phyloP scores from a whole-genome alignment of 352 stramenopile species.

The Achlya hypogyna region DNA sequence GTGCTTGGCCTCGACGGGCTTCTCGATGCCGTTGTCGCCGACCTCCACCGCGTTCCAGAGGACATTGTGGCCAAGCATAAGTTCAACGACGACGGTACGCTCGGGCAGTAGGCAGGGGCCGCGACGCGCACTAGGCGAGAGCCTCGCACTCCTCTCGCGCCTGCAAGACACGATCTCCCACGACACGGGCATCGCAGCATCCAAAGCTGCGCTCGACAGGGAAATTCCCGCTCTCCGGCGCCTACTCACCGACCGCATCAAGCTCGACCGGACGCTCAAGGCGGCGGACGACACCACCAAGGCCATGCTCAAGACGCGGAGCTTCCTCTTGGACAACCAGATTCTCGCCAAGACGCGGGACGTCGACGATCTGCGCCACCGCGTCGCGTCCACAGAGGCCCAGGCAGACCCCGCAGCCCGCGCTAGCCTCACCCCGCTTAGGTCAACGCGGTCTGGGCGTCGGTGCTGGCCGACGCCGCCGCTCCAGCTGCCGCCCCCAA shows the following conservation, averaged over 20 bases:
- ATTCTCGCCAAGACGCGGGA: constrained; percentile 54
- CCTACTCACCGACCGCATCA: constrained; percentile 53
- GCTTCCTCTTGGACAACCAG: constrained; percentile 47
- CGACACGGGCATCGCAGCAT: constrained; percentile 46
- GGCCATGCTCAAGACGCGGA: constrained; percentile 30
- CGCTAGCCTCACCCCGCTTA: background rate
- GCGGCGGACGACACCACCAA: constrained; percentile 30
- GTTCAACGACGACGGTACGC: constrained; percentile 63
- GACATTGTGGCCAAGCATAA: constrained; percentile 76
- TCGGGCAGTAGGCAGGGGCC: no score
- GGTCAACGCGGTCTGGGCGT: constrained; percentile 15
- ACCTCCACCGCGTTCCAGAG: constrained; percentile 45
- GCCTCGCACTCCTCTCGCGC: constrained; percentile 48
- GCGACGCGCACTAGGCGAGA: constrained; percentile 37
- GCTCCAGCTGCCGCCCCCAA: background rate
- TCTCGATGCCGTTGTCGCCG: constrained; percentile 33
- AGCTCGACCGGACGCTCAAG: constrained; percentile 40
- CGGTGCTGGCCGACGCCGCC: background rate
- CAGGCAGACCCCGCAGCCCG: constrained; percentile 25
- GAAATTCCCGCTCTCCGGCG: constrained; percentile 42
- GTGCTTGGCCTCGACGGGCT: constrained; percentile 26
- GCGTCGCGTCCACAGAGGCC: constrained; percentile 39
- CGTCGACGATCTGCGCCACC: constrained; percentile 40
- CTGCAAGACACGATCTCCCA: constrained; percentile 58
- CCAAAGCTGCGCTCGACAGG: constrained; percentile 31